phyloP scores from a whole-genome alignment of 768 basidiomycete species.

The Suillus subalutaceus region DNA sequence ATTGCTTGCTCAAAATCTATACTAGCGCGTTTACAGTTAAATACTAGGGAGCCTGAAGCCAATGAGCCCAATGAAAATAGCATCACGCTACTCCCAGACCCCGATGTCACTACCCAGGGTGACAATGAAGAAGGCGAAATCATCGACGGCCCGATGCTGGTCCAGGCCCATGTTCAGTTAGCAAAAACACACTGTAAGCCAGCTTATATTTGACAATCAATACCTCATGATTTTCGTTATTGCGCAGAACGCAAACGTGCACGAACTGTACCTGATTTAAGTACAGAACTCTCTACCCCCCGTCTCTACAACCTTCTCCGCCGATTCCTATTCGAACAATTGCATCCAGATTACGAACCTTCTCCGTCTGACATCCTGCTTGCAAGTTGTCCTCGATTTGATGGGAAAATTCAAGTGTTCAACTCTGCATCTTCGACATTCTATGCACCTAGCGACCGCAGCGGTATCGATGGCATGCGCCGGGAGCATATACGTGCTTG shows the following conservation, averaged over 20 bases:
- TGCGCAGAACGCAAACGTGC: no score
- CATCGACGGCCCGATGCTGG: neutral
- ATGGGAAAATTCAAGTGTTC: neutral
- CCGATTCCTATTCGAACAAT: neutral
- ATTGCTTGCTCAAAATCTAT: neutral
- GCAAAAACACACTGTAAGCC: neutral
- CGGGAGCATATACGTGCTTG: no score
- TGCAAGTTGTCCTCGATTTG: rapidly evolving
- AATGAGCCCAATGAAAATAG: no score
- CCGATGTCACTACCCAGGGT: no score
- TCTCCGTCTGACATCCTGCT: neutral
- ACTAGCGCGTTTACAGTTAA: neutral
- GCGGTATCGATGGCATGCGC: no score
- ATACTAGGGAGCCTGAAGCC: neutral
- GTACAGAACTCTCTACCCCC: neutral
- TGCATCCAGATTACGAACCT: neutral
- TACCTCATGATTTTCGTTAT: no score
- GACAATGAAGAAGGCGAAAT: neutral
- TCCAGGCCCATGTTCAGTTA: neutral
- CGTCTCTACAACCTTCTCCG: neutral
- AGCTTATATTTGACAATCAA: neutral
- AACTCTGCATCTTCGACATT: neutral
- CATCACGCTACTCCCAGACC: no score
- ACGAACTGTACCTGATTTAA: neutral
- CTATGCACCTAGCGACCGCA: no score